These are phyloP conservation scores for Phytopythium litorale DNA, from an alignment of 352 stramenopile genomes.

Conservation along the genomic window DNA sequence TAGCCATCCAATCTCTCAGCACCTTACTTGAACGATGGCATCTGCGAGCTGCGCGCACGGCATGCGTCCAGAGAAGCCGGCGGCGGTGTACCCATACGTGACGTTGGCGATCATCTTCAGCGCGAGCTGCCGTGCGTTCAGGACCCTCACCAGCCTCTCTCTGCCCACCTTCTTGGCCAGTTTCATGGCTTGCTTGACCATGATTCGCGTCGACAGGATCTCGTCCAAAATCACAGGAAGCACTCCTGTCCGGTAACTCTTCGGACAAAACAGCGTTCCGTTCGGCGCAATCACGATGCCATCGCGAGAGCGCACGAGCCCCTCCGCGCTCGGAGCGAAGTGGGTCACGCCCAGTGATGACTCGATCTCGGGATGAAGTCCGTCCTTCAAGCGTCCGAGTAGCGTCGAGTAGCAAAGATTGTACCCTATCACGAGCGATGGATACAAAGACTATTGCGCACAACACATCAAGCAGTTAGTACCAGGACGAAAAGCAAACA, in stretches of 20 bases:
- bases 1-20: not conserved
- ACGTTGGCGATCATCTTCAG: slow-evolving; percentile 99
- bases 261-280: slow-evolving; percentile 94
- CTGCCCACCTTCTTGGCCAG: slow-evolving; percentile 73
- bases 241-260: slow-evolving; percentile 91
- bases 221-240: slow-evolving; percentile 97
- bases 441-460: slow-evolving; percentile 93
- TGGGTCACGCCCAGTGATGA: slow-evolving; percentile 56
- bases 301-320: slow-evolving; percentile 41
- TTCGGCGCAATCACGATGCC: slow-evolving; percentile 87
- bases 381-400: slow-evolving; percentile 89
- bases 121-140: slow-evolving; percentile 87
- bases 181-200: slow-evolving; percentile 98
- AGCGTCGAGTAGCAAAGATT: slow-evolving; percentile 99
- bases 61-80: slow-evolving; percentile 97
- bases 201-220: slow-evolving; percentile 94
- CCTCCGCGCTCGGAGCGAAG: slow-evolving; percentile 37
- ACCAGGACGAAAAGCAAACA: not conserved
- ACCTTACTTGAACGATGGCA: slow-evolving; percentile 94
- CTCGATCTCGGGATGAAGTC: slow-evolving; percentile 66
- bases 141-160: slow-evolving; percentile 52
- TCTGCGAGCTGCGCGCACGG: slow-evolving; percentile 96
- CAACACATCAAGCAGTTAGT: not conserved
- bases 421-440: slow-evolving; percentile 99
- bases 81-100: slow-evolving; percentile 98